These are phyloP conservation scores for Trametopsis cervina DNA, from an alignment of 768 basidiomycete genomes.

Conservation along the genomic window DNA sequence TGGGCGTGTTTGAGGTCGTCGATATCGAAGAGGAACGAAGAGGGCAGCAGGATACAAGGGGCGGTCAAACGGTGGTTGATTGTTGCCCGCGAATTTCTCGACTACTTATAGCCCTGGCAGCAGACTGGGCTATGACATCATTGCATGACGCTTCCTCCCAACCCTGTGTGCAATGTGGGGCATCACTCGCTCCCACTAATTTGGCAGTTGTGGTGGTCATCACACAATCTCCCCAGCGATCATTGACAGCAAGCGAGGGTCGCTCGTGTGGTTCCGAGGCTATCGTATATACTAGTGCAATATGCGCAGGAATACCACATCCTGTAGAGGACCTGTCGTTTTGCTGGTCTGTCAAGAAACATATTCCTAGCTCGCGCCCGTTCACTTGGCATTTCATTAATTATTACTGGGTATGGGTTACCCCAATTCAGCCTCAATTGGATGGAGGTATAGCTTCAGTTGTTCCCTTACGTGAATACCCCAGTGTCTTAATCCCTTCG, in stretches of 20 bases:
- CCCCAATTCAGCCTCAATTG: constrained; percentile 26
- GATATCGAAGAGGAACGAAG: constrained; percentile 1
- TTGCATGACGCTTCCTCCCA: too few species aligned
- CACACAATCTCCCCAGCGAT: too few species aligned
- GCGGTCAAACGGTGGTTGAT: too few species aligned
- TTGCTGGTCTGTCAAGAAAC: constrained; percentile 34
- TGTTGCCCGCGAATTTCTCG: too few species aligned
- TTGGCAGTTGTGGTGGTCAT: too few species aligned
- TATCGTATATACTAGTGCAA: constrained; percentile 21
- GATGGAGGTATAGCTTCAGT: constrained; percentile 24
- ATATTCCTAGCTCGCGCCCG: constrained; percentile 21
- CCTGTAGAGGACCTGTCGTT: constrained; percentile 35
- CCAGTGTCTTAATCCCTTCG: constrained; percentile 25
- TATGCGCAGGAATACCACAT: constrained; percentile 32
- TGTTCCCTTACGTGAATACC: constrained; percentile 18
- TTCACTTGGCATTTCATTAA: constrained; percentile 23
- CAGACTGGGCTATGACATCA: too few species aligned
- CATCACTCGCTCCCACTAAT: too few species aligned
- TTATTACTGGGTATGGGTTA: constrained; percentile 33
- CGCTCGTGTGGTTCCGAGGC: too few species aligned
- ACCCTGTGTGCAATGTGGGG: too few species aligned
- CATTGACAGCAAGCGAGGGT: too few species aligned
- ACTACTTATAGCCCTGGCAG: too few species aligned
- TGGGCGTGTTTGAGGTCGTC: constrained; percentile 6
- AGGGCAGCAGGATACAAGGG: too few species aligned